A percentile compares a stretch with the other conserved stretches of the same genome.
These are phyloP conservation scores for Chaetomiaceae sp. DNA, from an alignment of 2,329 filamentous ascomycete species.

Conservation along the genomic window DNA sequence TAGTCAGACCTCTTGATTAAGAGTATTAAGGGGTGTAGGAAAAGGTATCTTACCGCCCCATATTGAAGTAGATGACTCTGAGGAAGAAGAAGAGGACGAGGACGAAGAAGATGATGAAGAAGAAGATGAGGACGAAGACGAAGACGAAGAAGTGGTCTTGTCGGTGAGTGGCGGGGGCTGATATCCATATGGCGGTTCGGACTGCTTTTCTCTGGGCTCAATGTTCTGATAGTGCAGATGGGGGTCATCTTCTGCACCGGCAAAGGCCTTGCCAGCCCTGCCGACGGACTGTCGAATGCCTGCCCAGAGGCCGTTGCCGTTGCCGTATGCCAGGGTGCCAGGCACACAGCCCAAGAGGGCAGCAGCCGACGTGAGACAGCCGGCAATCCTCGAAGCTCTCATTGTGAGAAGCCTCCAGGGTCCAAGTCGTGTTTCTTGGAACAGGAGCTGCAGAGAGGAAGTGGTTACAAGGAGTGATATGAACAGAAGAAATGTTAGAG, in stretches of 20 bases:
- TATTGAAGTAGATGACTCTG: background rate
- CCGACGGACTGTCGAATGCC: slow-evolving; percentile 22
- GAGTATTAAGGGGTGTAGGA: background rate
- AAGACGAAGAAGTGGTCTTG: background rate
- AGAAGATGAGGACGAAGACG: background rate
- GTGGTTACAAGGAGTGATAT: slow-evolving; percentile 17
- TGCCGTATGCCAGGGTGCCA: slow-evolving; percentile 15
- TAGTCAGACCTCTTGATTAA: background rate
- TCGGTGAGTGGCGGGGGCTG: slow-evolving; percentile 12
- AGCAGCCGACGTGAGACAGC: slow-evolving; percentile 33
- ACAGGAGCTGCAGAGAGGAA: too few species aligned
- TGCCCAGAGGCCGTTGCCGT: slow-evolving; percentile 20
- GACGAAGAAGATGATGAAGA: background rate
- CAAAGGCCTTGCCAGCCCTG: slow-evolving; percentile 9
- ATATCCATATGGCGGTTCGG: slow-evolving; percentile 24
- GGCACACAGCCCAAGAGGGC: slow-evolving; percentile 27
- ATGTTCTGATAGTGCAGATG: slow-evolving; percentile 1
- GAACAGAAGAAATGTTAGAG: too few species aligned
- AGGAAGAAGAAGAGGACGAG: background rate
- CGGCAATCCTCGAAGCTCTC: slow-evolving; percentile 32
- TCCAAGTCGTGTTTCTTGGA: too few species aligned
- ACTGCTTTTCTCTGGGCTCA: slow-evolving; percentile 13
- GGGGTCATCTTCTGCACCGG: background rate
- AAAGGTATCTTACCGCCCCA: slow-evolving; percentile 10
- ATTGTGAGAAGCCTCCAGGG: slow-evolving; percentile 29